A percentile compares a stretch with the other conserved stretches of the same genome.
These are phyloP conservation scores for Lithospermum erythrorhizon DNA, from an alignment of 257 asterid species.

Conservation along the genomic window DNA sequence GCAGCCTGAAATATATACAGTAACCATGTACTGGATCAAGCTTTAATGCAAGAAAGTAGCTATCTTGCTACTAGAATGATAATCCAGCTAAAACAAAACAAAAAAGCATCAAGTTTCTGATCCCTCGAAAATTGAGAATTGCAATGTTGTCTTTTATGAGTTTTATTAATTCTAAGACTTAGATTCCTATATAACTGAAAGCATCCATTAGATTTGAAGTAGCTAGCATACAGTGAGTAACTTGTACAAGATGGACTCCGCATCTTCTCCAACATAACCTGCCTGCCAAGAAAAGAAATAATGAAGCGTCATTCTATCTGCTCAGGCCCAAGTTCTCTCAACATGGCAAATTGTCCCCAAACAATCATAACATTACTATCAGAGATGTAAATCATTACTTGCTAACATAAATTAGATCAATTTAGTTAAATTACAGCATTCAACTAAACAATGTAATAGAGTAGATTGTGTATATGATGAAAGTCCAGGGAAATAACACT, in stretches of 20 bases:
- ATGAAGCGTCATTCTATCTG: constrained; percentile 2
- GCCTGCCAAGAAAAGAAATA: constrained; percentile 40
- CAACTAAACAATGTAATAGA: no score
- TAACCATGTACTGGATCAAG: background rate
- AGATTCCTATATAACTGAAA: background rate
- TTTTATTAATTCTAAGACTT: background rate
- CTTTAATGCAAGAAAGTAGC: background rate
- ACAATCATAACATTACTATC: no score
- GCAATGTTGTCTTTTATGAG: background rate
- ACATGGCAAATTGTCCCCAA: background rate
- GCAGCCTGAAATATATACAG: constrained; percentile 49
- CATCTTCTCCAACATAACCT: constrained; percentile 97
- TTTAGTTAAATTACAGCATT: no score
- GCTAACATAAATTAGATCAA: no score
- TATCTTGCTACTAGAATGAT: background rate
- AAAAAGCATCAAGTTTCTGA: background rate
- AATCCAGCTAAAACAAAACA: background rate
- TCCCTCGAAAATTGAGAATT: background rate
- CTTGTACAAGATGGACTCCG: constrained; percentile 72
- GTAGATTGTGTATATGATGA: no score
- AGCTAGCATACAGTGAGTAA: constrained; percentile 59
- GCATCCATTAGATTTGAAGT: background rate
- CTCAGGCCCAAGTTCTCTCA: background rate
- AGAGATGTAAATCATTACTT: no score
- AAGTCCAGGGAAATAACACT: constrained; percentile 9